A percentile compares a stretch with the other conserved stretches of the same genome.
Evolutionary conservation across 306 rosid species (phyloP).

Genomic region (Cucurbita pepo): DNA sequence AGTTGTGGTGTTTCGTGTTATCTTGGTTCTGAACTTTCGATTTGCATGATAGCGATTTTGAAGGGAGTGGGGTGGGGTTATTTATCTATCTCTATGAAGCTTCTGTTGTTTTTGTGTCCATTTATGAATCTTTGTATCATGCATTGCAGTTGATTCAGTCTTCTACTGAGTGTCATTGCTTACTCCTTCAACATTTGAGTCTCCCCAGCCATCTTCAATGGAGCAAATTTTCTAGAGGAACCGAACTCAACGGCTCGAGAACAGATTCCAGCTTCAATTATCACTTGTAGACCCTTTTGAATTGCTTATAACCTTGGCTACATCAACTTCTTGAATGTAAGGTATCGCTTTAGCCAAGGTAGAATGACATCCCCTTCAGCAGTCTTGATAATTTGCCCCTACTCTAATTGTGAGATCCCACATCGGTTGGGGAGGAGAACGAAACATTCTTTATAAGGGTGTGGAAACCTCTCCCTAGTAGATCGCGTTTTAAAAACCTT

Average conservation of each 20-base stretch:
- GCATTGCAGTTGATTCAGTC: not conserved
- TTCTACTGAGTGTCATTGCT: not conserved
- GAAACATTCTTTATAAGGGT: too few species aligned
- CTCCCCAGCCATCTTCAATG: not conserved
- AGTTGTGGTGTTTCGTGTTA: slow-evolving; percentile 15
- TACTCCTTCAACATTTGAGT: not conserved
- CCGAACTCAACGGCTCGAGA: not conserved
- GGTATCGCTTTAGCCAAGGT: not conserved
- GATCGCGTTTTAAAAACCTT: too few species aligned
- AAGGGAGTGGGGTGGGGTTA: not conserved
- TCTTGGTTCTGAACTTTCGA: slow-evolving; percentile 19
- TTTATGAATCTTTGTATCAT: not conserved
- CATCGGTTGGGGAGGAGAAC: too few species aligned
- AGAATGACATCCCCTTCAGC: not conserved
- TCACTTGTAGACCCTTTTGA: not conserved
- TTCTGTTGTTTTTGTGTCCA: not conserved
- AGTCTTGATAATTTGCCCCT: not conserved
- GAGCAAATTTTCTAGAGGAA: not conserved
- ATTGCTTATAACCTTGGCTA: not conserved
- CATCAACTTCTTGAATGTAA: not conserved
- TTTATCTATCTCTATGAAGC: not conserved
- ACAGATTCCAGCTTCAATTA: not conserved
- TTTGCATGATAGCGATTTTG: slow-evolving; percentile 21
- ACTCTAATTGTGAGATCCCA: not conserved
- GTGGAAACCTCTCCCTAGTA: too few species aligned